Evolutionary conservation across 2,329 filamentous ascomycete species (phyloP), one percentile per base, ranked within the genome.

Genomic region (Neurospora sp.): DNA sequence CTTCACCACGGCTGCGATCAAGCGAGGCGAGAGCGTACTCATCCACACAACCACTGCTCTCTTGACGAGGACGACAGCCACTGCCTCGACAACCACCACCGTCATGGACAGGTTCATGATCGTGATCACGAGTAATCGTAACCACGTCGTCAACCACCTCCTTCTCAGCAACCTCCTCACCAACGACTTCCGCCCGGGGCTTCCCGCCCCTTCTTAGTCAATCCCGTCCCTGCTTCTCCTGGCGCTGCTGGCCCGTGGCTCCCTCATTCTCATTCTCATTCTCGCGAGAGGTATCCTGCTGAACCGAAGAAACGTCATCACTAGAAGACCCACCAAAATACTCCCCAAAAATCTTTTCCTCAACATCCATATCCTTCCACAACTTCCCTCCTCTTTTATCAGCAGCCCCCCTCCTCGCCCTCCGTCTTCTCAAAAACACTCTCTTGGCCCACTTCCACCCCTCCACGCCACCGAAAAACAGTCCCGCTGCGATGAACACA

Each of bases 401-500:
- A 12, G 19, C 19, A 1, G 71, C 71, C 2, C 39, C 68, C 66
- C 71, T 74, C 28, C 38, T 46, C 12, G 69, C 74, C 28, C 11
- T 2, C 0, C 71, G 65, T 0, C 74, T 62, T 0, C 74, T 62
- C 15, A 76, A 71, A 12, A 69, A 76, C 1, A 74, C 70, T 1
- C 75, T 57, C 83, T 93, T 93, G 15, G 80, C 81, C 72, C 85
- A 90, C 80, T 92, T 92, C 89, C 90, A 93, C 0, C 76, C 75
- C 80, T 93, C 91, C 3, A 92, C 83, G 4, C 91, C 85, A 0
- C 78, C 79, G 15, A 86, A 77, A 4, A 85, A 78, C 0, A 89
- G 82, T n/a, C 82, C 85, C 15, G 87, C 83, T 38, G 86, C 82
- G 17, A 88, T 84, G 37, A 92, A 83, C 0, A 92, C 90, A 5